Percentiles rank a stretch among this genome's conserved stretches.
Evolutionary conservation across 2,329 filamentous ascomycete species (phyloP).

Genomic region (Colletotrichum eremochloae): DNA sequence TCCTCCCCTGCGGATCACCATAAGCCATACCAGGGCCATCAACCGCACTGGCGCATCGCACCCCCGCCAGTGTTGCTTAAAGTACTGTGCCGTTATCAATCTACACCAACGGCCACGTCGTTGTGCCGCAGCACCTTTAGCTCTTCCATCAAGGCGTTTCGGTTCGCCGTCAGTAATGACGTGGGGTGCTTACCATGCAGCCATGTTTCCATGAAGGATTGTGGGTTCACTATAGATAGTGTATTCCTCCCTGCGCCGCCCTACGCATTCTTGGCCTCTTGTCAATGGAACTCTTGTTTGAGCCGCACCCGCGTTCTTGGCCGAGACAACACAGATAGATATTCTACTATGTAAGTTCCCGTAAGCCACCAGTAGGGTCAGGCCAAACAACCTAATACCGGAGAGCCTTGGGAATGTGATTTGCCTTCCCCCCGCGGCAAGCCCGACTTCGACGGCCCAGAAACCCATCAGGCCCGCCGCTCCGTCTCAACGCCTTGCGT

Average conservation of each 20-base stretch:
- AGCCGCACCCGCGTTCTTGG: slow-evolving; percentile 17
- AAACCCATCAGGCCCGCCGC: not conserved
- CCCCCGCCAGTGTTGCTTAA: slow-evolving; percentile 6
- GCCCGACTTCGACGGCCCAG: not conserved
- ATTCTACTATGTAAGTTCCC: not conserved
- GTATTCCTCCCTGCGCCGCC: not conserved
- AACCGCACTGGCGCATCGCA: slow-evolving; percentile 3
- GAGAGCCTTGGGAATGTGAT: not conserved
- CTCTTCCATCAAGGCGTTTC: not conserved
- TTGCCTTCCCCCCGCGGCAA: not conserved
- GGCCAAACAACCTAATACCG: not conserved
- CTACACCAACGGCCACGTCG: not conserved
- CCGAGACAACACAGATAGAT: not conserved
- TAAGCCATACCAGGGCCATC: not conserved
- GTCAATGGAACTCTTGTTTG: slow-evolving; percentile 10
- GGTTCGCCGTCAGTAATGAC: not conserved
- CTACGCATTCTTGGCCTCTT: slow-evolving; percentile 16
- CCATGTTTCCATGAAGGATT: slow-evolving; percentile 6
- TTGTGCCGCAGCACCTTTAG: not conserved
- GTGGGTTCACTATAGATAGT: not conserved
- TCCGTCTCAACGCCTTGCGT: not conserved
- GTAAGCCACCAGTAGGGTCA: not conserved
- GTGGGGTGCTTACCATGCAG: slow-evolving; percentile 10
- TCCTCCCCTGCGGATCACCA: not conserved
- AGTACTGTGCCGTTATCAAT: slow-evolving; percentile 4